Evolutionary conservation across 768 basidiomycete genomes (phyloP).

Genomic region (Rubroboletus pulcherrimus): DNA sequence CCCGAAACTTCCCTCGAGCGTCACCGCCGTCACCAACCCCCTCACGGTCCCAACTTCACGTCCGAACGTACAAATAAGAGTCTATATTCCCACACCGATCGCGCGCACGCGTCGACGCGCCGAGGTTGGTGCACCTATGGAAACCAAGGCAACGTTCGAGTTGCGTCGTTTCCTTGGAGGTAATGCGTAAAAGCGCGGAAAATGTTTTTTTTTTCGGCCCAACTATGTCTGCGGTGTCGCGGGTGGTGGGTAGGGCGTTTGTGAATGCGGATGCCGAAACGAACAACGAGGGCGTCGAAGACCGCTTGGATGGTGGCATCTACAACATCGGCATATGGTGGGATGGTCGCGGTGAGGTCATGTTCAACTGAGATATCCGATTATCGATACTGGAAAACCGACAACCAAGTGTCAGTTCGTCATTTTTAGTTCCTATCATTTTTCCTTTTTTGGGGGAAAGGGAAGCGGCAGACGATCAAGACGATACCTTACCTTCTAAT

Average conservation of each 20-base stretch:
- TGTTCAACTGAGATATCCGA: not conserved
- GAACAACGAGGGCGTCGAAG: constrained; percentile 3
- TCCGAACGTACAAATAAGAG: too few relatives aligned
- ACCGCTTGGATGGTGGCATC: not conserved
- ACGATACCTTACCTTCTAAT: not conserved
- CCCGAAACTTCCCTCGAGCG: too few relatives aligned
- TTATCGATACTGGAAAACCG: not conserved
- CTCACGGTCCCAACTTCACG: too few relatives aligned
- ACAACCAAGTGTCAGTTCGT: not conserved
- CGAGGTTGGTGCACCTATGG: not conserved
- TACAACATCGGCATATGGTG: too few relatives aligned
- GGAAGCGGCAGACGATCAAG: not conserved
- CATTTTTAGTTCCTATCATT: not conserved
- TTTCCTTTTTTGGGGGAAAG: not conserved
- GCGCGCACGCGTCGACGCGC: too few relatives aligned
- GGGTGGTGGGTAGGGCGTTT: not conserved
- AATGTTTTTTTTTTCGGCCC: constrained; percentile 4
- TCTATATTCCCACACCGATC: too few relatives aligned
- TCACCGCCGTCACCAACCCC: too few relatives aligned
- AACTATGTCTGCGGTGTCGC: too few relatives aligned
- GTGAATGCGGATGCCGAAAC: not conserved
- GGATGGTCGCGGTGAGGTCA: not conserved
- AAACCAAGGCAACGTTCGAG: not conserved
- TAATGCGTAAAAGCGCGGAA: constrained; percentile 1
- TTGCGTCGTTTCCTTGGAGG: not conserved